phyloP scores from a whole-genome alignment of 768 basidiomycete species.

The Pilatotrama ljubarskyi region DNA sequence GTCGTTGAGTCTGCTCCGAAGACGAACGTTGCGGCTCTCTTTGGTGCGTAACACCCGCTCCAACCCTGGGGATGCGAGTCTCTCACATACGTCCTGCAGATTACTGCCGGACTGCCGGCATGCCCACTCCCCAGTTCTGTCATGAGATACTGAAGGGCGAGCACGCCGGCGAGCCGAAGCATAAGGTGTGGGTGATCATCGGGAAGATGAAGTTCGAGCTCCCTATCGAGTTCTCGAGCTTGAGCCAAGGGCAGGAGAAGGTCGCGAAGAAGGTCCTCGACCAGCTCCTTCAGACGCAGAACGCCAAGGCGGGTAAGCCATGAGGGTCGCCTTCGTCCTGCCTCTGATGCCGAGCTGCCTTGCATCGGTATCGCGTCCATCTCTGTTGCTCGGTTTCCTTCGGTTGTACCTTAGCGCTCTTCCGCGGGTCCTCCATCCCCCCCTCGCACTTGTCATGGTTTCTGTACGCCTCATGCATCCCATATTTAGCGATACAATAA shows the following conservation, averaged over 20 bases:
- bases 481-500: not conserved
- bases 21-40: conserved; percentile 21
- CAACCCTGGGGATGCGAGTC: not conserved
- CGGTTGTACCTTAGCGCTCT: not conserved
- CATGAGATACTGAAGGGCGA: conserved; percentile 29
- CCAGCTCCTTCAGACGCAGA: conserved; percentile 33
- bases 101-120: conserved; percentile 24
- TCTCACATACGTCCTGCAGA: conserved; percentile 11
- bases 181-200: conserved; percentile 50
- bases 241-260: conserved; percentile 42
- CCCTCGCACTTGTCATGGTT: not conserved
- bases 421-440: not conserved
- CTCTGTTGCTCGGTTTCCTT: not conserved
- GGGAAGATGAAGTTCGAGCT: conserved; percentile 46
- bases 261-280: conserved; percentile 47
- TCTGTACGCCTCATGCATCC: conserved; percentile 7
- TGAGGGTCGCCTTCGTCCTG: not conserved
- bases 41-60: conserved; percentile 12
- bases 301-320: not conserved
- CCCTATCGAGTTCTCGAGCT: conserved; percentile 39
- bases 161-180: conserved; percentile 30
- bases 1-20: conserved; percentile 15
- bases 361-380: not conserved
- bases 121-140: conserved; percentile 37
- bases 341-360: not conserved